These are phyloP conservation scores for Chytriomyces sp. DNA, from an alignment of 192 early-diverging fungal species.

Conservation along the genomic window DNA sequence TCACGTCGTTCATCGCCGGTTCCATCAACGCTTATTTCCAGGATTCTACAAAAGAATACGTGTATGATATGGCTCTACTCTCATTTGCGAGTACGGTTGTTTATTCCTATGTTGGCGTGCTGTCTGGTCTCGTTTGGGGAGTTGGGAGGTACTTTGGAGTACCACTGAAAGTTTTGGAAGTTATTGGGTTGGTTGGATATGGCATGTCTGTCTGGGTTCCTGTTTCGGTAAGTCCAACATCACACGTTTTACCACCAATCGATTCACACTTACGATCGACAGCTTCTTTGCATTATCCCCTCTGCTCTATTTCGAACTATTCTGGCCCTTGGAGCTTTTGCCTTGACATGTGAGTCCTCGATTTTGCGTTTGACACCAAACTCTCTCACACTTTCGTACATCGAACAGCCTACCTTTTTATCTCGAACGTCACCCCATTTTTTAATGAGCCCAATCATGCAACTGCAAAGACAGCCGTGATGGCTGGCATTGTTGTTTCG, in stretches of 20 bases:
- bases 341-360: slow-evolving; percentile 60
- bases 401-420: slow-evolving; percentile 36
- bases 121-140: slow-evolving; percentile 77
- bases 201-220: slow-evolving; percentile 92
- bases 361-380: not conserved
- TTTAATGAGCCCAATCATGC: slow-evolving; percentile 25
- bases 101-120: slow-evolving; percentile 77
- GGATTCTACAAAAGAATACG: slow-evolving; percentile 4
- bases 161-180: slow-evolving; percentile 78
- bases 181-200: slow-evolving; percentile 89
- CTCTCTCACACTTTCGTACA: not conserved
- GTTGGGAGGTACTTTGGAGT: slow-evolving; percentile 83
- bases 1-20: slow-evolving; percentile 85
- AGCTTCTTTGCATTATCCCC: slow-evolving; percentile 83
- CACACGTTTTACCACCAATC: not conserved
- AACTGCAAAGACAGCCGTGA: slow-evolving; percentile 29
- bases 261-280: slow-evolving; percentile 3
- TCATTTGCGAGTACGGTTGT: slow-evolving; percentile 79
- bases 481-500: slow-evolving; percentile 33
- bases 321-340: slow-evolving; percentile 76
- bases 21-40: slow-evolving; percentile 71
- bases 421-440: slow-evolving; percentile 37
- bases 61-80: slow-evolving; percentile 62
- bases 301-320: slow-evolving; percentile 80
- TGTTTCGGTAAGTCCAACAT: slow-evolving; percentile 62